Conservation (phyloP, 2,329 filamentous ascomycete genomes). For the Arthrobotrys sphaeroides region DNA sequence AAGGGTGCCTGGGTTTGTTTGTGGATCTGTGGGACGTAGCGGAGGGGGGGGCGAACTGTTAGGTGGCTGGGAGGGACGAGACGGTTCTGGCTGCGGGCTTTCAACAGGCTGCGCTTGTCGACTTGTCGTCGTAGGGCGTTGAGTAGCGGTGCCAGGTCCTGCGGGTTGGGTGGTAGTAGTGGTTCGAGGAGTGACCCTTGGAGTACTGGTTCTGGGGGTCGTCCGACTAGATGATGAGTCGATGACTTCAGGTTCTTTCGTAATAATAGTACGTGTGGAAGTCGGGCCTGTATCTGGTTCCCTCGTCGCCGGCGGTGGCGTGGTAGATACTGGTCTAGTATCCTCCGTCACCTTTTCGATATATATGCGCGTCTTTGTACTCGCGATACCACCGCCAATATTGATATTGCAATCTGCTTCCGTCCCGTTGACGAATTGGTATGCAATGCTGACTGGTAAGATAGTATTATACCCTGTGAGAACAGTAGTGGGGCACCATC, state of each 20-base stretch:
- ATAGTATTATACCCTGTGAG: slow-evolving; percentile 34
- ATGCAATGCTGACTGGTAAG: slow-evolving; percentile 16
- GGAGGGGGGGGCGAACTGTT: not conserved
- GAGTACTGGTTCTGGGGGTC: slow-evolving; percentile 20
- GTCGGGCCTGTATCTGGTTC: slow-evolving; percentile 10
- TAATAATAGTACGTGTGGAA: slow-evolving; percentile 1
- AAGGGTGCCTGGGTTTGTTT: not conserved
- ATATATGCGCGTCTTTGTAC: slow-evolving; percentile 38
- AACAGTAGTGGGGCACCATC: slow-evolving; percentile 39
- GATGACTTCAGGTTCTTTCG: slow-evolving; percentile 23
- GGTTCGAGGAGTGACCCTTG: slow-evolving; percentile 1
- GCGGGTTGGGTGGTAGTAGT: not conserved
- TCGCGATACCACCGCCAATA: slow-evolving; percentile 39
- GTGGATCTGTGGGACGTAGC: no score
- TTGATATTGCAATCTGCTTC: slow-evolving; percentile 34
- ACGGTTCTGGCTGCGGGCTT: slow-evolving; percentile 16
- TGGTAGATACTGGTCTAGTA: not conserved
- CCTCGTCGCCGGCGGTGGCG: slow-evolving; percentile 20
- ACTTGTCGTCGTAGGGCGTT: not conserved
- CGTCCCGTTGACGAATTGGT: slow-evolving; percentile 8
- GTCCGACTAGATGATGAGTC: slow-evolving; percentile 7
- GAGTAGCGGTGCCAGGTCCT: not conserved
- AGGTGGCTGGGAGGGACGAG: not conserved
- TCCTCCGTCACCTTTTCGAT: slow-evolving; percentile 36
- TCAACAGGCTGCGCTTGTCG: slow-evolving; percentile 15